Percentiles rank a stretch among this genome's conserved stretches.
These are phyloP conservation scores for Xerocomus potaroensis DNA, from an alignment of 768 basidiomycete species.

Conservation along the genomic window DNA sequence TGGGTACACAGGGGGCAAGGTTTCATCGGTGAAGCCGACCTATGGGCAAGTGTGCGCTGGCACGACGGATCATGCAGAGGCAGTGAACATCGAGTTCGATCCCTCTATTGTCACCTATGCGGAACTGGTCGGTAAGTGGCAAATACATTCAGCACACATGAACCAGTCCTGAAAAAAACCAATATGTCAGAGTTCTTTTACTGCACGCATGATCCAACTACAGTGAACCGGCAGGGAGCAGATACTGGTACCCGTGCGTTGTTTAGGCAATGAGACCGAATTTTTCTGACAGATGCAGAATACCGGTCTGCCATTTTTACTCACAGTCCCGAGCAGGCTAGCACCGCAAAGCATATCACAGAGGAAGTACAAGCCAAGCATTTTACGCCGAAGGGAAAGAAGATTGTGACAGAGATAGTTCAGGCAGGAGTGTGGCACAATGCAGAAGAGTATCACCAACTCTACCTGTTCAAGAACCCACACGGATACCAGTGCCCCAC, in stretches of 20 bases:
- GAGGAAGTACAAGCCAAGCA: conserved; percentile 81
- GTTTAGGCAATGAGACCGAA: background rate
- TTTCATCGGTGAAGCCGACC: conserved; percentile 48
- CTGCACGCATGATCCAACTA: conserved; percentile 91
- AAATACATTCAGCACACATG: conserved; percentile 28
- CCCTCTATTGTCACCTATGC: conserved; percentile 71
- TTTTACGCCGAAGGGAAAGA: conserved; percentile 65
- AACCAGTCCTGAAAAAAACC: background rate
- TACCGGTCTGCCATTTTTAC: conserved; percentile 94
- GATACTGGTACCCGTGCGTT: conserved; percentile 76
- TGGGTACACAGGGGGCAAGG: conserved; percentile 75
- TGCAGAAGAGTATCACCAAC: conserved; percentile 81
- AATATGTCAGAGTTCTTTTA: conserved; percentile 77
- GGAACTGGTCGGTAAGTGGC: conserved; percentile 81
- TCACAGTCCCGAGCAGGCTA: conserved; percentile 64
- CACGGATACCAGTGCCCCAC: conserved; percentile 89
- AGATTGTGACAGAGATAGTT: conserved; percentile 75
- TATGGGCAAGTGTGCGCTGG: conserved; percentile 81
- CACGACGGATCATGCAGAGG: conserved; percentile 84
- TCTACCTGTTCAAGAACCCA: conserved; percentile 78
- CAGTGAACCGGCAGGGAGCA: conserved; percentile 69
- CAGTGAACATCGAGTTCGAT: conserved; percentile 83
- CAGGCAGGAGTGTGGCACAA: conserved; percentile 75
- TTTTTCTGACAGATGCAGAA: conserved; percentile 42
- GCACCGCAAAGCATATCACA: conserved; percentile 72